Conservation (phyloP, 2,329 filamentous ascomycete genomes). For the Harringtonia lauricola region DNA sequence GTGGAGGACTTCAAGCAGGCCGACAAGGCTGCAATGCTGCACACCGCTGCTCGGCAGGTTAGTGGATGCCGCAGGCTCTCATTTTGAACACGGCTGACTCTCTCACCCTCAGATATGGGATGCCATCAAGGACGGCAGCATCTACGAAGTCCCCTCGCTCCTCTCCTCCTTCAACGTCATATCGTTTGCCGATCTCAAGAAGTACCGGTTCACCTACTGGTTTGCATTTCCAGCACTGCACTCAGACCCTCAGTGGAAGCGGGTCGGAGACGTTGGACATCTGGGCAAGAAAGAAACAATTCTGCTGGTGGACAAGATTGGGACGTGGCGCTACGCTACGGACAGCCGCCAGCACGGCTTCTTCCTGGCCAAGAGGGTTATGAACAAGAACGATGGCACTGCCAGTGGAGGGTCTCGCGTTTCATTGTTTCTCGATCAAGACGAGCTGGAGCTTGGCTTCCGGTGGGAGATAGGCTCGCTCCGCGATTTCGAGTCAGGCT, state of each 20-base stretch:
- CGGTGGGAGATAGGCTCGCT: constrained; percentile 70
- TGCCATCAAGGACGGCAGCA: constrained; percentile 90
- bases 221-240: constrained; percentile 92
- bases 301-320: constrained; percentile 68
- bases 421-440: constrained; percentile 39
- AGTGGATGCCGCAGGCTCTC: constrained; percentile 19
- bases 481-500: constrained; percentile 70
- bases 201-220: constrained; percentile 97
- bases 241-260: constrained; percentile 74
- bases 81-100: neutral
- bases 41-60: constrained; percentile 68
- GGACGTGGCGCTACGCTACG: constrained; percentile 76
- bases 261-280: constrained; percentile 39
- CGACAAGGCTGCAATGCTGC: constrained; percentile 69
- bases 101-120: constrained; percentile 67
- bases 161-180: constrained; percentile 82
- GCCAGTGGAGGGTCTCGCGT: constrained; percentile 19
- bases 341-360: constrained; percentile 86
- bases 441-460: constrained; percentile 47
- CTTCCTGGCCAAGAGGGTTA: constrained; percentile 78
- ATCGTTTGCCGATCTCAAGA: constrained; percentile 92
- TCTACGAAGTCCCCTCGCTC: constrained; percentile 88
- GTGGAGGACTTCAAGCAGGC: constrained; percentile 82
- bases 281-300: constrained; percentile 62
- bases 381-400: constrained; percentile 13